Evolutionary conservation across 2,329 filamentous ascomycete species (phyloP), one percentile per base, ranked within the genome.

Genomic region (Orbilia quercus): DNA sequence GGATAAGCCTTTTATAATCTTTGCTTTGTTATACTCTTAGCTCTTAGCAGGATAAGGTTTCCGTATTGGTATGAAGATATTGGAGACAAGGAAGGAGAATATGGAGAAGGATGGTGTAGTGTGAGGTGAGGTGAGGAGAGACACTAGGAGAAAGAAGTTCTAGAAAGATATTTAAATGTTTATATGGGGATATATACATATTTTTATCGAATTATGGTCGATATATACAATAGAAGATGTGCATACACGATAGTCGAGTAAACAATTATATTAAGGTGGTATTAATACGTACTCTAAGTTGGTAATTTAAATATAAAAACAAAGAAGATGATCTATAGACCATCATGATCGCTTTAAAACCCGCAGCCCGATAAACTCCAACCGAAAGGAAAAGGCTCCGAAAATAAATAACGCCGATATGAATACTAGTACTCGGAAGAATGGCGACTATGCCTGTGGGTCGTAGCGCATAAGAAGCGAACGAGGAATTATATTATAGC

Each of bases 371-470:
- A 45, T 45, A 45, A 20, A 18, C 28, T 25, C 20, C 9, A 50
- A 28, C 22, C 25, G 50, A 14, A 50, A 58, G 50, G 28, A 18
- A n/a, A 31, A 31, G 9, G 9, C 9, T 23, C 2, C 31, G 38
- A 62, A 53, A 62, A 34, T 36, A 57, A 50, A 34, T 14, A 48
- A 58, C 62, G 51, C 62, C 62, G 36, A 23, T 57, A 22, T 36
- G 42, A 47, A 66, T 66, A 51, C 62, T 25, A 25, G 47, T 18
- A 51, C 45, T n/a, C 22, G 9, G n/a, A 50, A 5, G 6, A 16
- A 14, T 9, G 45, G 11, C 23, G 45, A 50, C 20, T 51, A 51
- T 40, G 12, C 9, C 4, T 7, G 36, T 40, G 31, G 44, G 48
- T 40, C 58, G 58, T 51, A 7, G 31, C 16, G 20, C 38, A 34